Evolutionary conservation across 192 early-diverging fungal species (phyloP), one percentile per base, ranked within the genome.

Genomic region (Entomortierella lignicola): DNA sequence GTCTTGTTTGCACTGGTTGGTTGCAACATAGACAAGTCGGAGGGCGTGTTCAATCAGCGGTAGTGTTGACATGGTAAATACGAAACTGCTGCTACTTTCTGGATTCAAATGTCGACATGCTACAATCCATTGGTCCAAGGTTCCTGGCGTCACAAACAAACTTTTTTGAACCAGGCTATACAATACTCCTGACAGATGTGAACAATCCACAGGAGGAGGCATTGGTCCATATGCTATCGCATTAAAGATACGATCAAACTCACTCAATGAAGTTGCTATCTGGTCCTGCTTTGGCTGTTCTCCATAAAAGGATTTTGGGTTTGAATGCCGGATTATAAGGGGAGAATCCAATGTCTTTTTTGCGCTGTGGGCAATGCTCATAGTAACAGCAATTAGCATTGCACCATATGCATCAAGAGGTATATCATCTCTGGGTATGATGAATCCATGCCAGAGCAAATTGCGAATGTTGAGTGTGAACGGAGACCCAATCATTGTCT

Each of bases 381-480:
- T 79, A 23, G 75, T 70, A 0, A 56, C n/a, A 8, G 31, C 51
- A 21, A 79, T 44, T 25, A 79, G 29, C 75, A 79, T 79, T 1
- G 75, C 67, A 11, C 75, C 75, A 30, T 79, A 79, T 0, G 67
- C 68, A 48, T 70, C 75, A 37, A 79, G 30, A 3, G 75, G 75
- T 5, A 79, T 55, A 2, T n/a, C 30, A 48, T 79, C 75, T 8
- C 52, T 17, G 2, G 75, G 66, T 0, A 63, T 69, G 4, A 79
- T 70, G 30, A 79, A 79, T 42, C 75, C 75, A 68, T 79, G 75
- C 75, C 75, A 79, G 20, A 79, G 67, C 29, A 79, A 21, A 51
- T 79, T 79, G 1, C 75, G 60, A 34, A 79, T 66, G 27, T 79
- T 79, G 41, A 79, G 75, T 2, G 68, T 79, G 2, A 64, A 21